Evolutionary conservation across 2,329 filamentous ascomycete genomes (phyloP).

Genomic region (Grosmannia huntii): DNA sequence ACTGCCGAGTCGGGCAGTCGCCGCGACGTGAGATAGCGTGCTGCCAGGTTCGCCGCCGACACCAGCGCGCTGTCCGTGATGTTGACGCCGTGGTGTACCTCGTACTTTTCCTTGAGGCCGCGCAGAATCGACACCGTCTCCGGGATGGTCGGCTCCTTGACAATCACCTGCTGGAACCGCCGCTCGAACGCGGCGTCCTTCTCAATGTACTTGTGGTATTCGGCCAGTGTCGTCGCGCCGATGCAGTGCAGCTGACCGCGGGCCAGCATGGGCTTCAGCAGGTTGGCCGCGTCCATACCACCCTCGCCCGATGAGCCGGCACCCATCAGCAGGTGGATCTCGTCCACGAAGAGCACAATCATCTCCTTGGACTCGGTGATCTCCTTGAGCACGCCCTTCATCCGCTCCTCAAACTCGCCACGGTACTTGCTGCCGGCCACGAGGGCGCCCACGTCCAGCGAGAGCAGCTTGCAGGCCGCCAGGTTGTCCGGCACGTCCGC

Average conservation of each 20-base stretch:
- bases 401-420: constrained; percentile 96
- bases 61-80: constrained; percentile 93
- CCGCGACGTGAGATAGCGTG: constrained; percentile 82
- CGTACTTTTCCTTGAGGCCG: constrained; percentile 94
- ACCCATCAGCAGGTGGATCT: constrained; percentile 97
- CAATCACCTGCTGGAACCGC: constrained; percentile 94
- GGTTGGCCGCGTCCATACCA: constrained; percentile 96
- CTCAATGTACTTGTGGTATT: constrained; percentile 98
- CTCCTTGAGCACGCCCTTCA: constrained; percentile 98
- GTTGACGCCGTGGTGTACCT: constrained; percentile 94
- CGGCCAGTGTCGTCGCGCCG: constrained; percentile 84
- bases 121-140: constrained; percentile 98
- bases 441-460: constrained; percentile 85
- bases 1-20: constrained; percentile 93
- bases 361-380: constrained; percentile 90
- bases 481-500: constrained; percentile 92
- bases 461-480: constrained; percentile 84
- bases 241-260: constrained; percentile 96
- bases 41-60: constrained; percentile 77
- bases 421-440: constrained; percentile 97
- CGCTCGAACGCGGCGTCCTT: constrained; percentile 97
- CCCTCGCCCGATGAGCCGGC: constrained; percentile 89
- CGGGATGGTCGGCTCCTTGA: constrained; percentile 79
- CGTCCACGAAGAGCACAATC: constrained; percentile 96
- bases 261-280: constrained; percentile 96